These are phyloP conservation scores for Geranium brycei DNA, from an alignment of 345 rosid species.

Conservation along the genomic window DNA sequence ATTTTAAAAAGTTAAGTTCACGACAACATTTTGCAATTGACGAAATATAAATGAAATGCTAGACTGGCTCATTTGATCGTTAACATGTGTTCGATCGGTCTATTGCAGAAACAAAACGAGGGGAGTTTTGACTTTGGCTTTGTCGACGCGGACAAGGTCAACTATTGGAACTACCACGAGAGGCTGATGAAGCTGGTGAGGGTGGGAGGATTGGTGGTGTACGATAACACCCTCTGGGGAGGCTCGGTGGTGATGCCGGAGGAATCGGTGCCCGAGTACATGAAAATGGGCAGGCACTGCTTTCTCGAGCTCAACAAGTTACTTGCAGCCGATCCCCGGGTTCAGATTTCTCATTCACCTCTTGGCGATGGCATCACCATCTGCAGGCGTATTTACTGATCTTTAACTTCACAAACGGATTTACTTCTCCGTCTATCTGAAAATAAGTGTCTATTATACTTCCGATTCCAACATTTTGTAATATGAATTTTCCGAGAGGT, in stretches of 20 bases:
- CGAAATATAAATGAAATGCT: no score
- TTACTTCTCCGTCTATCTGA: not conserved
- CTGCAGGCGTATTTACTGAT: constrained; percentile 22
- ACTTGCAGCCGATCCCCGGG: constrained; percentile 39
- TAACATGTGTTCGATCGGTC: no score
- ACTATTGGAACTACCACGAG: constrained; percentile 32
- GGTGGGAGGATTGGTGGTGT: constrained; percentile 30
- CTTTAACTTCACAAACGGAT: no score
- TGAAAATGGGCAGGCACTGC: constrained; percentile 13
- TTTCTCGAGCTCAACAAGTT: constrained; percentile 29
- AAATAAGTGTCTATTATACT: no score
- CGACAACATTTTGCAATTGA: no score
- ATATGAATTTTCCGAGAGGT: no score
- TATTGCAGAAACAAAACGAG: constrained; percentile 23
- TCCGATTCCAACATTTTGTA: no score
- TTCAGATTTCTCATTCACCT: constrained; percentile 43
- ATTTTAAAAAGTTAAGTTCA: no score
- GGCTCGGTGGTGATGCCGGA: constrained; percentile 27
- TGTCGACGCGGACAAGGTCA: constrained; percentile 39
- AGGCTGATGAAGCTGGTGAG: constrained; percentile 27
- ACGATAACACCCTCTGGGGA: constrained; percentile 37
- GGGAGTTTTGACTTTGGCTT: constrained; percentile 41
- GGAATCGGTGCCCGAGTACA: constrained; percentile 10
- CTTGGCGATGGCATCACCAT: constrained; percentile 64
- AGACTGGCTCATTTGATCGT: no score